These are phyloP conservation scores for Bombardia bombarda DNA, from an alignment of 495 filamentous ascomycete genomes.

Conservation along the genomic window DNA sequence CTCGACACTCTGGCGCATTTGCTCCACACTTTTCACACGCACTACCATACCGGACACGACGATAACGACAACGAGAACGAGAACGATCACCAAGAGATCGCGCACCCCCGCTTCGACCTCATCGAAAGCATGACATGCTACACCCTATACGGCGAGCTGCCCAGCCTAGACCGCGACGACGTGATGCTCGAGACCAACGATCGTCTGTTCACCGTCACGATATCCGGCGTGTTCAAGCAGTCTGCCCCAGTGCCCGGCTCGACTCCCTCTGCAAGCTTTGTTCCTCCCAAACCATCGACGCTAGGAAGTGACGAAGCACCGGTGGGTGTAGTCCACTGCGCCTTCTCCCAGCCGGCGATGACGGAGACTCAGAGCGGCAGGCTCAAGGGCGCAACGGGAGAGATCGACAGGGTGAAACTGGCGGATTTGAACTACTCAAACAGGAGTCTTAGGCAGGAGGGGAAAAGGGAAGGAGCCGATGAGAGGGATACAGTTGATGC, in stretches of 20 bases:
- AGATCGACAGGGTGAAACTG: too few relatives aligned
- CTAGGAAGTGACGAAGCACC: background rate
- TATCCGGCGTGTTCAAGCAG: constrained; percentile 1
- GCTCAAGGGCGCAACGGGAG: too few relatives aligned
- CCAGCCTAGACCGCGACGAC: background rate
- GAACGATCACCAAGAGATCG: background rate
- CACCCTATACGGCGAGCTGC: constrained; percentile 10
- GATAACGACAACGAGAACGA: background rate
- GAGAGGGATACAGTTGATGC: too few relatives aligned
- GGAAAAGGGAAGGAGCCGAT: too few relatives aligned
- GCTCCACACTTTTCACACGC: constrained; percentile 9
- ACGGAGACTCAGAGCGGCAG: too few relatives aligned
- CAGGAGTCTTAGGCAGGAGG: too few relatives aligned
- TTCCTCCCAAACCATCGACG: background rate
- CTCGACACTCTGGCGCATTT: constrained; percentile 4
- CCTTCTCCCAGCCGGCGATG: too few relatives aligned
- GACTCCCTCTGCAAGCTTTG: background rate
- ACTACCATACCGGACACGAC: constrained; percentile 1
- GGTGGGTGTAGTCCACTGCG: background rate
- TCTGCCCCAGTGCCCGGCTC: background rate
- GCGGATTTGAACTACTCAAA: too few relatives aligned
- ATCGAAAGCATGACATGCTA: constrained; percentile 5
- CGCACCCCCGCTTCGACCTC: constrained; percentile 8
- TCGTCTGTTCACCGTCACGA: constrained; percentile 3
- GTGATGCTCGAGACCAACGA: constrained; percentile 8